Conservation (phyloP, 768 basidiomycete species). For the Tulasnella sp. region DNA sequence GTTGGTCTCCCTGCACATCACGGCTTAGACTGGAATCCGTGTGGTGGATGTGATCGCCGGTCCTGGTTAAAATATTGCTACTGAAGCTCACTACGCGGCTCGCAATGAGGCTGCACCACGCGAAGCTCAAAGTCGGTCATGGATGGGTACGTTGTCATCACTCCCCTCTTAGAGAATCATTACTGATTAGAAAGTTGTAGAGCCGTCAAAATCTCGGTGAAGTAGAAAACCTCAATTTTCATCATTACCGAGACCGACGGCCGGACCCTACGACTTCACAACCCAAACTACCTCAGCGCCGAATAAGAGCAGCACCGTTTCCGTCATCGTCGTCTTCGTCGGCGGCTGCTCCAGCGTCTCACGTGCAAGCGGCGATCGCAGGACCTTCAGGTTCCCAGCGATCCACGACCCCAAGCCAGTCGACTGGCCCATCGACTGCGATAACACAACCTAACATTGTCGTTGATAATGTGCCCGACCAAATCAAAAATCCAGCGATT, state of each 20-base stretch:
- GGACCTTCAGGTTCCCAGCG: not conserved
- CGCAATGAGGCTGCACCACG: constrained; percentile 64
- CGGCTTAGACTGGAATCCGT: not conserved
- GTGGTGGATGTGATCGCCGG: not conserved
- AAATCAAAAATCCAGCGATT: not conserved
- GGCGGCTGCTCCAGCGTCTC: not conserved
- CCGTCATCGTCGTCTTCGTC: not conserved
- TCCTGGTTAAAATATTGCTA: not conserved
- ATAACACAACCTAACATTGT: not conserved
- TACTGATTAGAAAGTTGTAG: not conserved
- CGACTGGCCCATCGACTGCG: not conserved
- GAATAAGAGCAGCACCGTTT: not conserved
- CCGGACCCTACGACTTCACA: not conserved
- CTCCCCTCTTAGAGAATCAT: not conserved
- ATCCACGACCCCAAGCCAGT: not conserved
- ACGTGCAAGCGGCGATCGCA: not conserved
- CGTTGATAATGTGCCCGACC: not conserved
- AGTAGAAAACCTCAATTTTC: constrained; percentile 74
- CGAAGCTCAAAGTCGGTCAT: constrained; percentile 65
- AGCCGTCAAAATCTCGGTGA: constrained; percentile 54
- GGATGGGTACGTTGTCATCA: constrained; percentile 50
- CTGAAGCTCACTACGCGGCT: constrained; percentile 58
- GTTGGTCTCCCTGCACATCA: not conserved
- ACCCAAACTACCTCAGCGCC: not conserved
- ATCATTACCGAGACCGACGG: constrained; percentile 40